Evolutionary conservation across 1,284 basidiomycete genomes (phyloP).

Genomic region (Schizopora paradoxa): DNA sequence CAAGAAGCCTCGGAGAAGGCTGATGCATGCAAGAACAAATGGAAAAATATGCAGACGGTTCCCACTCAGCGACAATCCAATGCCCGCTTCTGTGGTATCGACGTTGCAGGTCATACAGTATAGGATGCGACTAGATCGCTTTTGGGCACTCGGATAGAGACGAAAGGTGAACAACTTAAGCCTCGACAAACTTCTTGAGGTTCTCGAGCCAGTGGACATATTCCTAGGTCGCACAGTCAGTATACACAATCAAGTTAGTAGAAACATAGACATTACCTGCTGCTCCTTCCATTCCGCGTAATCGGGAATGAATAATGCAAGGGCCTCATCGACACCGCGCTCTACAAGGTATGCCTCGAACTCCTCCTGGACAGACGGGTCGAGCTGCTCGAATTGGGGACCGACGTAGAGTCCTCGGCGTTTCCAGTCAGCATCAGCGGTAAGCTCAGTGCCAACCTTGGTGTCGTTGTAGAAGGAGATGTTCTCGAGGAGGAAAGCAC

Average conservation of each 20-base stretch:
- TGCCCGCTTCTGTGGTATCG: not conserved
- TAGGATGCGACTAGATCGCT: not conserved
- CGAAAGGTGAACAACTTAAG: constrained; percentile 29
- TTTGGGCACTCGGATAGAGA: constrained; percentile 12
- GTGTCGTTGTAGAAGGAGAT: constrained; percentile 79
- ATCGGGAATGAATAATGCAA: constrained; percentile 80
- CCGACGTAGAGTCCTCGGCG: constrained; percentile 90
- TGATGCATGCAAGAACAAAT: not conserved
- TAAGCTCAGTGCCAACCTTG: constrained; percentile 71
- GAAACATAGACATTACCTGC: constrained; percentile 44
- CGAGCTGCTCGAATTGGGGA: constrained; percentile 90
- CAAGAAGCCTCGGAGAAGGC: not conserved
- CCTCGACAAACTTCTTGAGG: constrained; percentile 83
- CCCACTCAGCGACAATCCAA: not conserved
- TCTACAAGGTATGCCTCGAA: constrained; percentile 82
- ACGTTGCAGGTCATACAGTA: not conserved
- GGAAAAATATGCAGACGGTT: not conserved
- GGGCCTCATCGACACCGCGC: constrained; percentile 78
- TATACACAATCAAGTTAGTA: constrained; percentile 9
- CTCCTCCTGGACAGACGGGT: constrained; percentile 80
- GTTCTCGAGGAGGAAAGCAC: constrained; percentile 84
- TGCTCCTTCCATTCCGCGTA: constrained; percentile 90
- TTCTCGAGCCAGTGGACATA: constrained; percentile 87
- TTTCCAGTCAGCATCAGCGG: constrained; percentile 90
- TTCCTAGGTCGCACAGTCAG: constrained; percentile 48